Percentiles rank a stretch among this genome's conserved stretches.
phyloP scores from a whole-genome alignment of 257 asterid species.

The Rehmannia glutinosa region DNA sequence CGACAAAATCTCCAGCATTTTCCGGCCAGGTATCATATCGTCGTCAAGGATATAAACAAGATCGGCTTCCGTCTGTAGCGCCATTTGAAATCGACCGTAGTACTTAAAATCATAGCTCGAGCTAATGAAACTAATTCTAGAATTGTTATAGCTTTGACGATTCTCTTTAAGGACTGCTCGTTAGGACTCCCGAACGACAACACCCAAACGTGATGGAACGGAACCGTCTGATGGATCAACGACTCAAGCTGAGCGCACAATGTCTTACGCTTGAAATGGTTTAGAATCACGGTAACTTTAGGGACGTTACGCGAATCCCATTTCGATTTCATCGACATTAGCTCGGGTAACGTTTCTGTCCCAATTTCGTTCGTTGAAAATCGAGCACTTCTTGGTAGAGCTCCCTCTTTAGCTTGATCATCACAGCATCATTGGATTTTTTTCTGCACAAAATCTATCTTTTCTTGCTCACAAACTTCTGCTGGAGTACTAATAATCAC shows the following conservation, averaged over 20 bases:
- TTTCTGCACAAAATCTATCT: slow-evolving; percentile 76
- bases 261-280: slow-evolving; percentile 89
- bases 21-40: slow-evolving; percentile 90
- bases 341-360: slow-evolving; percentile 51
- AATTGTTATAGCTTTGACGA: slow-evolving; percentile 61
- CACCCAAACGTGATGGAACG: slow-evolving; percentile 88
- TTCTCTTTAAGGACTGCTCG: slow-evolving; percentile 47
- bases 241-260: slow-evolving; percentile 84
- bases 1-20: slow-evolving; percentile 72
- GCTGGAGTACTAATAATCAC: too few relatives aligned
- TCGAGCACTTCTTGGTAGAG: slow-evolving; percentile 54
- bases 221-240: slow-evolving; percentile 70
- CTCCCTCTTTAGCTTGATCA: slow-evolving; percentile 77
- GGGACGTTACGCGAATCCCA: slow-evolving; percentile 56
- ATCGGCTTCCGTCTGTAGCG: slow-evolving; percentile 81
- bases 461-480: slow-evolving; percentile 69
- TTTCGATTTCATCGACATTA: slow-evolving; percentile 68
- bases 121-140: slow-evolving; percentile 69
- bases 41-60: slow-evolving; percentile 82
- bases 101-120: slow-evolving; percentile 88
- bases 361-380: slow-evolving; percentile 50
- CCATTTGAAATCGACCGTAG: slow-evolving; percentile 93
- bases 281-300: slow-evolving; percentile 65
- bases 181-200: slow-evolving; percentile 92
- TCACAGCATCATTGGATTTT: slow-evolving; percentile 59